Evolutionary conservation across 148 eudicot species (phyloP).

Genomic region (Nepenthes gracilis): DNA sequence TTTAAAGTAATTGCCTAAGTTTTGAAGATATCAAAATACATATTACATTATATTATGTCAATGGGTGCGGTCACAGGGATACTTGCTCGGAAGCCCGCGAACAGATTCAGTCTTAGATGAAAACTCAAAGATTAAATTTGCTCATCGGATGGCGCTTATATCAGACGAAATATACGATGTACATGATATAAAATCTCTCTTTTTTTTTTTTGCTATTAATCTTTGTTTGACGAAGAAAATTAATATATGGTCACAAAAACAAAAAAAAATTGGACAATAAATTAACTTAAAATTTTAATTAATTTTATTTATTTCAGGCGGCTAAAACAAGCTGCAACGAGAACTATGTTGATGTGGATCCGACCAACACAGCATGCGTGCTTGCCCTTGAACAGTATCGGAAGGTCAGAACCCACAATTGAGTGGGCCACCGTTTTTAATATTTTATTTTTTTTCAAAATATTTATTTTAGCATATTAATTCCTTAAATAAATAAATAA

Average conservation of each 20-base stretch:
- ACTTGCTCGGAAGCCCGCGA: constrained; percentile 23
- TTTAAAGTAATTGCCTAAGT: too few species aligned
- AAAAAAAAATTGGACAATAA: too few species aligned
- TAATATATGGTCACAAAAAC: not conserved
- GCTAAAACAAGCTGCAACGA: constrained; percentile 25
- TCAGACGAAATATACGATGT: constrained; percentile 44
- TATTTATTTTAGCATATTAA: not conserved
- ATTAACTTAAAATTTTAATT: not conserved
- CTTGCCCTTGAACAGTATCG: constrained; percentile 28
- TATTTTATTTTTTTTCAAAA: not conserved
- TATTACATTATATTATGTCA: not conserved
- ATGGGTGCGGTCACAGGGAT: constrained; percentile 5
- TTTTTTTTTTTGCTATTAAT: not conserved
- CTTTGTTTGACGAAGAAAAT: not conserved
- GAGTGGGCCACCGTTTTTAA: not conserved
- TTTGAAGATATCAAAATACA: too few species aligned
- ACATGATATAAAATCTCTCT: not conserved
- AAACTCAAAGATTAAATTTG: constrained; percentile 34
- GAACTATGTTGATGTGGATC: constrained; percentile 32
- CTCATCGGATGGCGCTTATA: constrained; percentile 51
- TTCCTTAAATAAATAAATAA: too few species aligned
- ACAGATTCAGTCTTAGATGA: constrained; percentile 29
- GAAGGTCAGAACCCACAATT: constrained; percentile 8
- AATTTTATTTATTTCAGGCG: constrained; percentile 9
- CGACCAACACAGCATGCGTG: constrained; percentile 22